Base-by-base conservation (phyloP, 176 grass and related monocot genomes). In the Tillandsia fasciculata region DNA sequence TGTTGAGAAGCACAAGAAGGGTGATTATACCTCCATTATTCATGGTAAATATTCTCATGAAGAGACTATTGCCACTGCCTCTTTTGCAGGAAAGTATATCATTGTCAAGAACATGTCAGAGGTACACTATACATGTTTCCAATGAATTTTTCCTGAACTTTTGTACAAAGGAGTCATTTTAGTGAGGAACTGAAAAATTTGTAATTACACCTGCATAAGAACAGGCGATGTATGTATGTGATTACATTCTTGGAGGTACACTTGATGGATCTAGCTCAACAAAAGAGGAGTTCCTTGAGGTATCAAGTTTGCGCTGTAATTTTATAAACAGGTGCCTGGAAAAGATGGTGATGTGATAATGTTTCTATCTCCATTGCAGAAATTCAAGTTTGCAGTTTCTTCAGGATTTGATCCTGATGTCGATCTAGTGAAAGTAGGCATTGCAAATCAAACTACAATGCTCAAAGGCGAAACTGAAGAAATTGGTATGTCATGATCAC, bases 401-500 rank as follows among this genome's bases (percentile, higher is more conserved):
- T 61, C 75, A 18, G 95, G 87, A 84, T 94, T 99, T 78, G 95
- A 99, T 82, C 95, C 95, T 50, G 87, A 99, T 90, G 76, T 90
- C 72, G 87, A 99, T 72, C 79, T 99, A 65, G 75, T 52, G 28
- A 99, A 84, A 85, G 69, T 88, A 27, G 95, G 95, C 12, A 99
- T 99, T 84, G 95, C 95, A 67, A 99, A 99, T 90, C 95, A 99
- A 78, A 99, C 95, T 83, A 99, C 95, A 67, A 99, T 99, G 95
- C 84, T 99, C 61, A 99, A 99, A 86, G 90, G 94, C 71, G 94
- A 99, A 85, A 99, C 94, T 73, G 94, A 99, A 81, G 89, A 99
- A 57, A 99, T 99, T 51, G 94, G 89, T 93, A 53, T 8, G 74
- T 87, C 51, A 29, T 13, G 18, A 49, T 9, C 52, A 48, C 23